Percentiles rank a stretch among this genome's conserved stretches.
Conservation (phyloP, 352 stramenopile species). For the Globisporangium iwayamae region DNA sequence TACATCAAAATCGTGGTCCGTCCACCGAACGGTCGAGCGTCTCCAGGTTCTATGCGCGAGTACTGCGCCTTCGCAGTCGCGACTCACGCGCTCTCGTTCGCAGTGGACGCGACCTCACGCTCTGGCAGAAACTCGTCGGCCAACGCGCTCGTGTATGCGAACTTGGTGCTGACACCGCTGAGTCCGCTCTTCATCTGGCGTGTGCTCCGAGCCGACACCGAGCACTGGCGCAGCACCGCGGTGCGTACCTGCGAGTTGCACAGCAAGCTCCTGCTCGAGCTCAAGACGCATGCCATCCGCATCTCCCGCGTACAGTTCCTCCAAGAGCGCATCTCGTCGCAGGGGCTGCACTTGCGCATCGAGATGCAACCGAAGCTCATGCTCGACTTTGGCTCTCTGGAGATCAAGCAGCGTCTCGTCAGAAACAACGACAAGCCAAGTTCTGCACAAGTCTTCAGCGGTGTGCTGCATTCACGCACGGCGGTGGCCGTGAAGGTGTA, state of each 20-base stretch:
- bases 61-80: slow-evolving; percentile 25
- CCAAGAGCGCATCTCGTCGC: slow-evolving; percentile 33
- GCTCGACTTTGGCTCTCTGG: slow-evolving; percentile 34
- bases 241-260: slow-evolving; percentile 27
- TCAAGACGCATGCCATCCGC: neutral
- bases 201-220: slow-evolving; percentile 38
- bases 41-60: slow-evolving; percentile 15
- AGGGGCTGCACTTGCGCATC: slow-evolving; percentile 42
- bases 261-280: slow-evolving; percentile 19
- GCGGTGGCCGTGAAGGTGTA: slow-evolving; percentile 1
- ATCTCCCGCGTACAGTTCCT: slow-evolving; percentile 13
- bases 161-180: neutral
- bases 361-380: slow-evolving; percentile 51
- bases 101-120: neutral
- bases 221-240: slow-evolving; percentile 38
- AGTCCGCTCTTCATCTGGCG: slow-evolving; percentile 36
- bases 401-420: neutral
- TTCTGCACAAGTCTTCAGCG: neutral
- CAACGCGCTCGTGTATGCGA: neutral
- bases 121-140: neutral
- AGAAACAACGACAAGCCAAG: neutral
- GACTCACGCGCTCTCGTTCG: slow-evolving; percentile 17
- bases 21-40: slow-evolving; percentile 17
- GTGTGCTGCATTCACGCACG: neutral
- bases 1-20: slow-evolving; percentile 20